These are phyloP conservation scores for Arthrobotrys iridis DNA, from an alignment of 2,329 filamentous ascomycete genomes.

Conservation along the genomic window DNA sequence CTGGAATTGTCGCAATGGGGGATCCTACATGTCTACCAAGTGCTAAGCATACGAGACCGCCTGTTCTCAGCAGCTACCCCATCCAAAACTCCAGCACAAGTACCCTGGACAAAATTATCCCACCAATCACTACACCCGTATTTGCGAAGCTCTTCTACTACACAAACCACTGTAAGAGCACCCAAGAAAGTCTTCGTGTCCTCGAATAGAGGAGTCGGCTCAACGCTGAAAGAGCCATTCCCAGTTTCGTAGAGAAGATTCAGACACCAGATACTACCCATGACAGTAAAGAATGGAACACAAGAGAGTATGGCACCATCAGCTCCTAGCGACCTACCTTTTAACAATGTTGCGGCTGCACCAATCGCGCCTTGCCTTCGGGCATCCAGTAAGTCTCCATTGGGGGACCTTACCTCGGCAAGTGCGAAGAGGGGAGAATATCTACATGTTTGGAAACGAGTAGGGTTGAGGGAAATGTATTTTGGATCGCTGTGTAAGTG, in stretches of 20 bases:
- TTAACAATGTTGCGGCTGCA: neutral
- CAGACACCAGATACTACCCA: conserved; percentile 5
- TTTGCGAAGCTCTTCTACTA: neutral
- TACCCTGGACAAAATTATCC: conserved; percentile 2
- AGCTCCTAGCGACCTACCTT: neutral
- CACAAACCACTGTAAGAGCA: neutral
- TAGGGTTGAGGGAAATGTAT: conserved; percentile 8
- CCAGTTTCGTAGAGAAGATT: conserved; percentile 7
- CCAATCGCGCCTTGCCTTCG: conserved; percentile 1
- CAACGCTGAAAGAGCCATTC: neutral
- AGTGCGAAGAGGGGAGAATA: neutral
- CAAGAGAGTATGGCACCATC: neutral
- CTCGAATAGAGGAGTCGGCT: neutral
- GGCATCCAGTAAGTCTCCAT: neutral
- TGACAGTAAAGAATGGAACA: conserved; percentile 1
- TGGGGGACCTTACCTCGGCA: neutral
- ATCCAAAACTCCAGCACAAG: neutral
- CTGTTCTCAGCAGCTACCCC: neutral
- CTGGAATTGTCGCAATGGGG: no score
- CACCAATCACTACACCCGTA: conserved; percentile 11
- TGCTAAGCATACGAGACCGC: conserved; percentile 4
- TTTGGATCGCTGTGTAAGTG: neutral
- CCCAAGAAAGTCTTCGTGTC: conserved; percentile 1
- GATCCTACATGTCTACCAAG: neutral
- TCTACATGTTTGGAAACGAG: neutral